phyloP scores from a whole-genome alignment of 2,329 filamentous ascomycete genomes.

The Diaporthe eres region DNA sequence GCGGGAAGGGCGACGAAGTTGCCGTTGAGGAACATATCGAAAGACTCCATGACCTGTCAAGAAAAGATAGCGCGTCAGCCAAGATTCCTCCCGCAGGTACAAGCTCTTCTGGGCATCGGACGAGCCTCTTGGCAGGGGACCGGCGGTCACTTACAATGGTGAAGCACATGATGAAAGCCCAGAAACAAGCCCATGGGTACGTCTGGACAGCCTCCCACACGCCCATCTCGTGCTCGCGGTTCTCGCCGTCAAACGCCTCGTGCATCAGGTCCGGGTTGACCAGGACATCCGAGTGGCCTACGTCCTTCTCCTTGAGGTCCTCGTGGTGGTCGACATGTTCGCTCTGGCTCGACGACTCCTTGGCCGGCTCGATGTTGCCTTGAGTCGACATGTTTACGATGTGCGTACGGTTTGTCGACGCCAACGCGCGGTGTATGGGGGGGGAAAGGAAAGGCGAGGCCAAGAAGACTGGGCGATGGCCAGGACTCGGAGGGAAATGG shows the following conservation, averaged over 20 bases:
- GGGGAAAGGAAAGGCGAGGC: not conserved
- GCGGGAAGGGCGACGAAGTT: slow-evolving; percentile 60
- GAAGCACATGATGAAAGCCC: slow-evolving; percentile 65
- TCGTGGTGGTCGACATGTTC: slow-evolving; percentile 5
- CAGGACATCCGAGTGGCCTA: slow-evolving; percentile 53
- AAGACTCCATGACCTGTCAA: slow-evolving; percentile 63
- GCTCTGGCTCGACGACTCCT: not conserved
- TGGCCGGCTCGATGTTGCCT: slow-evolving; percentile 13
- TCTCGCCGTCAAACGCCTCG: slow-evolving; percentile 59
- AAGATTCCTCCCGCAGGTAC: not conserved
- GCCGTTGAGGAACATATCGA: slow-evolving; percentile 63
- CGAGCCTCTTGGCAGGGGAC: not conserved
- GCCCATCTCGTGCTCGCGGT: slow-evolving; percentile 57
- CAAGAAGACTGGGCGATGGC: not conserved
- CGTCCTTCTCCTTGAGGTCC: slow-evolving; percentile 43
- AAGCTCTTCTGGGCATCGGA: not conserved
- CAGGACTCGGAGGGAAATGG: not conserved
- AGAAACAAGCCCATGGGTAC: slow-evolving; percentile 61
- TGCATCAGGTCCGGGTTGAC: slow-evolving; percentile 55
- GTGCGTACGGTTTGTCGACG: not conserved
- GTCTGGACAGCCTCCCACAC: slow-evolving; percentile 54
- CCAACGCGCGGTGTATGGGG: not conserved
- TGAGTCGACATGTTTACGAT: not conserved
- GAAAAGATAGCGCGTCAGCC: not conserved
- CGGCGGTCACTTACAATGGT: slow-evolving; percentile 58